Base-by-base conservation (phyloP, 2,329 filamentous ascomycete genomes). In the Neodidymelliopsis sp. region DNA sequence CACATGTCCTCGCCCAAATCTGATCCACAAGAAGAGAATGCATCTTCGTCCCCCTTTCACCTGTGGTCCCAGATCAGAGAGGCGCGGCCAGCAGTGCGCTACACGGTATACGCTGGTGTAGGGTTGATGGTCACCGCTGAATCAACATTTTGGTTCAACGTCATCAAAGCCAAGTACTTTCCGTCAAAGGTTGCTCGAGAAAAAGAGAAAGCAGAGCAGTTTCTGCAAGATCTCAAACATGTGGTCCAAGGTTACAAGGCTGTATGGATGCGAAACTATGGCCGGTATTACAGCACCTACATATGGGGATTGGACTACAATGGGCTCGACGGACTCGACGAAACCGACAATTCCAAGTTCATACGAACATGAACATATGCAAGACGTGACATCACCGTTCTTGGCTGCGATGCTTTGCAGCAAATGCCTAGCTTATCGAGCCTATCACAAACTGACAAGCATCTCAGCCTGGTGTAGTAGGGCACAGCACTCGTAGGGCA, bases 131-230 rank as follows among this genome's bases (percentile, higher is more conserved):
- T 35, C 1, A 54, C 57, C 1, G 60, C 51, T 5, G 67, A 70
- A 43, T 52, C 63, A 1, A 63, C 60, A 1, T 69, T 70, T 34
- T 69, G 67, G 67, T 43, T 52, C 11, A 61, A 62, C 7, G 50
- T 68, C 11, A 43, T 66, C 9, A 56, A 57, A 25, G 58, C 62
- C 9, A 66, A 63, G 30, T 69, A 57, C 41, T 66, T 69, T n/a
- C 57, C 59, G 1, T 48, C 59, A 4, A 24, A 36, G 4, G 24
- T 28, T 8, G 53, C 44, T 11, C 54, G 59, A 6, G 60, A 60
- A 1, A 45, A 53, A n/a, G 40, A 53, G 20, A 49, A 54, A 19
- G 44, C 54, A 8, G 59, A 57, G 13, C 52, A 50, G 10, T 36
- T 66, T 1, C 29, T 63, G n/a, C 13, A 36, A 3, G 40, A 50